Percentiles rank a stretch among this genome's conserved stretches.
phyloP scores from a whole-genome alignment of 176 grass and related monocot species.

The Oryza coarctata region DNA sequence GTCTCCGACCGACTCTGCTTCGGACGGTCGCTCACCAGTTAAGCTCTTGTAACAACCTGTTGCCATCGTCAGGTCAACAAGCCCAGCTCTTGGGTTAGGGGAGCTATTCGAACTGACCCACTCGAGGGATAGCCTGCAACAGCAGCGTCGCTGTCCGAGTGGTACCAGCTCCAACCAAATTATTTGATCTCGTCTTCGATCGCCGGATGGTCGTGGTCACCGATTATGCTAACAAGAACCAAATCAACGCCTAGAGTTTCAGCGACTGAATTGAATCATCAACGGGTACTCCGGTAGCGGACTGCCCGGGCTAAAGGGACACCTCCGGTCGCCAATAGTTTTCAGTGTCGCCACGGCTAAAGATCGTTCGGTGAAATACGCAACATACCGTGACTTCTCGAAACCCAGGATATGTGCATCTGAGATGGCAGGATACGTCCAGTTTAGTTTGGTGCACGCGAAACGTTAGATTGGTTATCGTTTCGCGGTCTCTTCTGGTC shows the following conservation, averaged over 20 bases:
- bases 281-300: background rate
- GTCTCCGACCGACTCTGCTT: background rate
- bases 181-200: background rate
- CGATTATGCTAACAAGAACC: slow-evolving; percentile 20
- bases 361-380: background rate
- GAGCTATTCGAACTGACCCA: background rate
- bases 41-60: background rate
- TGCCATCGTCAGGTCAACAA: background rate
- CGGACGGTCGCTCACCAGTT: background rate
- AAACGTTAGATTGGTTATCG: background rate
- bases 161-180: background rate
- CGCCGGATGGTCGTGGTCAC: slow-evolving; percentile 1
- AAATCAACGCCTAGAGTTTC: background rate
- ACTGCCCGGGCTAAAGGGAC: background rate
- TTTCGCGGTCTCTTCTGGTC: background rate
- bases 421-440: background rate
- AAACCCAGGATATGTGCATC: background rate
- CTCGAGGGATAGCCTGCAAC: background rate
- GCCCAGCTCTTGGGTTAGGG: background rate
- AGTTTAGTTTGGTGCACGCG: background rate
- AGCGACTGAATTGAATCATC: background rate
- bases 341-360: background rate
- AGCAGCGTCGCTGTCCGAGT: background rate
- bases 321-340: background rate
- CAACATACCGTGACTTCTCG: background rate